These are phyloP conservation scores for Triticum timopheevii DNA, from an alignment of 176 grass and related monocot genomes.

Conservation along the genomic window DNA sequence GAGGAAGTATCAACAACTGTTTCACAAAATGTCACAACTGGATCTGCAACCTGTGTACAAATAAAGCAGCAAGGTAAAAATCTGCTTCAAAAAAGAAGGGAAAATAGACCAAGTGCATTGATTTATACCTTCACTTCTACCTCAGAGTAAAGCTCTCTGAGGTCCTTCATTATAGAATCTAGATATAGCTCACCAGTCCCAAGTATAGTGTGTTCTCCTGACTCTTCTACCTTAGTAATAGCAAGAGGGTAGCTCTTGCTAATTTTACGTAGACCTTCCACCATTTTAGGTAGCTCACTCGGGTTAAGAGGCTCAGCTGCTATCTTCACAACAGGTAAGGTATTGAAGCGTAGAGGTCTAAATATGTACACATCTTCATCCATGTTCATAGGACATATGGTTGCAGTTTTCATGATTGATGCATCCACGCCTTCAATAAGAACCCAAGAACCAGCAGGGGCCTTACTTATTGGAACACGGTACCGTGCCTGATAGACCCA, in stretches of 20 bases:
- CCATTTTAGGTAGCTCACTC: conserved; percentile 97
- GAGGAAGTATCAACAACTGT: conserved; percentile 98
- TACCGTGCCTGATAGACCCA: conserved; percentile 99
- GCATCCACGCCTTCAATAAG: conserved; percentile 99
- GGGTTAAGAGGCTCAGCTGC: conserved; percentile 96
- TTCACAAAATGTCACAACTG: conserved; percentile 98
- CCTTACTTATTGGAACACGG: conserved; percentile 87
- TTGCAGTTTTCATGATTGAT: conserved; percentile 99
- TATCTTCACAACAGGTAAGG: conserved; percentile 90
- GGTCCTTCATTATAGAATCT: conserved; percentile 99
- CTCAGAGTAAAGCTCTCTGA: conserved; percentile 97
- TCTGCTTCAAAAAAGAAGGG: not conserved
- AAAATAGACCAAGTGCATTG: conserved; percentile 7
- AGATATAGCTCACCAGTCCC: conserved; percentile 94
- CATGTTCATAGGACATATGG: conserved; percentile 83
- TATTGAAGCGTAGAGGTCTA: conserved; percentile 91
- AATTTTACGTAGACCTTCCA: conserved; percentile 96
- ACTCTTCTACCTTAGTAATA: conserved; percentile 98
- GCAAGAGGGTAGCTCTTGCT: conserved; percentile 98
- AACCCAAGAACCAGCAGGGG: conserved; percentile 96
- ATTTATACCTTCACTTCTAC: conserved; percentile 92
- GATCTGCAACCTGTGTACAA: conserved; percentile 87
- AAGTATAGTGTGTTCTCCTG: conserved; percentile 93
- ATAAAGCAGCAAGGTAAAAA: conserved; percentile 4
- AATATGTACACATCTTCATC: conserved; percentile 98